Percentiles rank a stretch among this genome's conserved stretches.
These are phyloP conservation scores for Aureobasidium sp. DNA, from an alignment of 2,329 filamentous ascomycete species.

Conservation along the genomic window DNA sequence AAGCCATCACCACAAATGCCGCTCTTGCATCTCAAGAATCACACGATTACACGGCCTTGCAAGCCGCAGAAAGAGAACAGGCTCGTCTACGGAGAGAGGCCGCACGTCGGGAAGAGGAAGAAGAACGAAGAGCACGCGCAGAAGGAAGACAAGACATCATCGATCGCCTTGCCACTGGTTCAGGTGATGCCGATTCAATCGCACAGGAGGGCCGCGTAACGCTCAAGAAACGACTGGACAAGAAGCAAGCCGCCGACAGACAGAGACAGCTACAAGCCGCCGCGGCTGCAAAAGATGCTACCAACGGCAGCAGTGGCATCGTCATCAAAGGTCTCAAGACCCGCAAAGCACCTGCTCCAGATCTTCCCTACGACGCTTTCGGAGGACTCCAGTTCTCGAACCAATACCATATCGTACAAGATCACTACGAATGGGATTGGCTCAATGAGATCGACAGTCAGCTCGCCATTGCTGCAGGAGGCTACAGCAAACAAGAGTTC, in stretches of 20 bases:
- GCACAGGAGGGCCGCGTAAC: conserved; percentile 51
- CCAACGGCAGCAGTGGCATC: conserved; percentile 32
- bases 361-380: conserved; percentile 82
- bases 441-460: conserved; percentile 60
- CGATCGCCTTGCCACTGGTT: conserved; percentile 56
- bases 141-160: conserved; percentile 62
- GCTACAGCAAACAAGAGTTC: conserved; percentile 77
- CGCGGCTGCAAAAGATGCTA: conserved; percentile 26
- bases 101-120: conserved; percentile 59
- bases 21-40: conserved; percentile 40
- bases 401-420: conserved; percentile 61
- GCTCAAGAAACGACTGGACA: conserved; percentile 63
- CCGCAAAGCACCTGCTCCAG: conserved; percentile 49
- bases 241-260: conserved; percentile 41
- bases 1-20: conserved; percentile 44
- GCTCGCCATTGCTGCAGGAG: conserved; percentile 61
- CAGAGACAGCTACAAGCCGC: conserved; percentile 36
- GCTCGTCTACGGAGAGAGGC: conserved; percentile 54
- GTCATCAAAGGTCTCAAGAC: conserved; percentile 74
- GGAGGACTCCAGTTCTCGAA: conserved; percentile 59
- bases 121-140: conserved; percentile 56
- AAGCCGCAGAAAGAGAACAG: conserved; percentile 57
- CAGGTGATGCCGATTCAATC: conserved; percentile 50
- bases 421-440: conserved; percentile 67
- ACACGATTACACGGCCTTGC: conserved; percentile 36